Conservation (phyloP, 768 basidiomycete genomes). For the Cantharellus anzutake region DNA sequence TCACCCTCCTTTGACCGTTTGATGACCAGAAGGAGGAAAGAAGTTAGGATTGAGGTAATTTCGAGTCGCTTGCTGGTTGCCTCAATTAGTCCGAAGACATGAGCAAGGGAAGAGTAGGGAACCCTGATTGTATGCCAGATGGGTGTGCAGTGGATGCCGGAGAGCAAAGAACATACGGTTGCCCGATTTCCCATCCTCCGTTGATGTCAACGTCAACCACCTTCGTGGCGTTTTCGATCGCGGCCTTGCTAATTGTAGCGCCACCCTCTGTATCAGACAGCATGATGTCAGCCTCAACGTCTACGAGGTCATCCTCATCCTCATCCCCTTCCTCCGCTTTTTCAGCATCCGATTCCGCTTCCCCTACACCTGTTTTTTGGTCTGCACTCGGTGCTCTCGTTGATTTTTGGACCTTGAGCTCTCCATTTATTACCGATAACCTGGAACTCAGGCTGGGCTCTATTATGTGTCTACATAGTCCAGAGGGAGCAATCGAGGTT, state of each 20-base stretch:
- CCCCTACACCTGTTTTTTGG: too few relatives aligned
- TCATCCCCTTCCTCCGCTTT: neutral
- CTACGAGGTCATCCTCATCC: slow-evolving; percentile 10
- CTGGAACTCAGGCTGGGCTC: too few relatives aligned
- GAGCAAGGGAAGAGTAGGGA: slow-evolving; percentile 83
- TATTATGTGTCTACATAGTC: too few relatives aligned
- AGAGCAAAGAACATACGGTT: neutral
- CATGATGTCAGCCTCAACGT: slow-evolving; percentile 15
- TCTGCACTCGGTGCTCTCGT: too few relatives aligned
- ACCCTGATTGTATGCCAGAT: slow-evolving; percentile 20
- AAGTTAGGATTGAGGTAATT: slow-evolving; percentile 74
- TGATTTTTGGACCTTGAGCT: too few relatives aligned
- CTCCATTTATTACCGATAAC: too few relatives aligned
- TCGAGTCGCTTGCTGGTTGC: slow-evolving; percentile 89
- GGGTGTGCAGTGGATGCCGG: neutral
- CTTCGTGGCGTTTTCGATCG: slow-evolving; percentile 17
- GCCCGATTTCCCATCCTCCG: slow-evolving; percentile 29
- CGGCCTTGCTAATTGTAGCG: slow-evolving; percentile 14
- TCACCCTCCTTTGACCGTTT: slow-evolving; percentile 64
- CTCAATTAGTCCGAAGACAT: slow-evolving; percentile 78
- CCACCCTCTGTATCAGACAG: neutral
- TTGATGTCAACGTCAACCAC: slow-evolving; percentile 21
- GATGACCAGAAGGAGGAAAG: slow-evolving; percentile 79
- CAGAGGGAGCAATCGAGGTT: too few relatives aligned
- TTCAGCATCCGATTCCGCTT: too few relatives aligned